phyloP scores from a whole-genome alignment of 345 rosid species.

The Eucalyptus globulus region DNA sequence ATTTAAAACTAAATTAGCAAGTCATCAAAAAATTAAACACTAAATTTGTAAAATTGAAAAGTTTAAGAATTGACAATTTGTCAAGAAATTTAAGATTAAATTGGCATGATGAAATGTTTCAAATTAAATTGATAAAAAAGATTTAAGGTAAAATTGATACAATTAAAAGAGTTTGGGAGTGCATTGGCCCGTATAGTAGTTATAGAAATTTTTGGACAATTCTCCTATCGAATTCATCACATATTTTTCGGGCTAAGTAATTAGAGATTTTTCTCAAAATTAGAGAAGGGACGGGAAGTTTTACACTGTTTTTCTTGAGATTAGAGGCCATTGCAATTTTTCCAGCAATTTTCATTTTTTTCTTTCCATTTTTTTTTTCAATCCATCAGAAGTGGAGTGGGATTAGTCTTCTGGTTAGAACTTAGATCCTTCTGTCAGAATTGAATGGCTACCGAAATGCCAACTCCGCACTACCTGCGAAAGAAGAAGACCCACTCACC shows the following conservation, averaged over 20 bases:
- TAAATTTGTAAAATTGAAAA: neutral
- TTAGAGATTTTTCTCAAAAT: neutral
- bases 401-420: neutral
- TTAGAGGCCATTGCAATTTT: neutral
- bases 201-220: neutral
- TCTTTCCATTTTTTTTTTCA: neutral
- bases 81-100: neutral
- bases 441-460: neutral
- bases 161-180: neutral
- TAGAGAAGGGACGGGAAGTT: neutral
- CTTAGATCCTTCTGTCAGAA: neutral
- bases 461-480: neutral
- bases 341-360: neutral
- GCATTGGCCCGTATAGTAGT: rapidly evolving
- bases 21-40: too few species aligned
- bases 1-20: too few species aligned
- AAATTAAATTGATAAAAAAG: rapidly evolving
- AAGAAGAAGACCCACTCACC: neutral
- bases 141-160: rapidly evolving
- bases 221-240: neutral
- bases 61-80: neutral
- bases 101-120: neutral
- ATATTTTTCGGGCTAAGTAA: neutral
- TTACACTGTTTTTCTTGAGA: neutral
- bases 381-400: neutral